Conservation (phyloP, 192 early-diverging fungal genomes). For the Rhizophagus prolifer region DNA sequence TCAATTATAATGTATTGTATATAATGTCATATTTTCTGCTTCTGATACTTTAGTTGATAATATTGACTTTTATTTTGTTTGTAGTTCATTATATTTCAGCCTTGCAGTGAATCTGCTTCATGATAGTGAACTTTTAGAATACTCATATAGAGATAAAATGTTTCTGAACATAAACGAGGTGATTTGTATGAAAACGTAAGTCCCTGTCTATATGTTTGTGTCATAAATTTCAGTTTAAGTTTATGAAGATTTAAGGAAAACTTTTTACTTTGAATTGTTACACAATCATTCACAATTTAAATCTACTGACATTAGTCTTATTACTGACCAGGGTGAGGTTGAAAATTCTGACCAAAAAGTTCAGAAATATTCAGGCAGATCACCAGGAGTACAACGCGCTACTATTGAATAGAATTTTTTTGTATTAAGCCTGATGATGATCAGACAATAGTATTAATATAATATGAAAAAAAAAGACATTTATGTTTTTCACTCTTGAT, state of each 20-base stretch:
- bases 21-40: neutral
- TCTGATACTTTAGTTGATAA: conserved; percentile 6
- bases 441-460: no score
- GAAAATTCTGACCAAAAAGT: neutral
- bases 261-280: no score
- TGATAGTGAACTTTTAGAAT: neutral
- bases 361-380: neutral
- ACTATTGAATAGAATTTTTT: no score
- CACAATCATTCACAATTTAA: no score
- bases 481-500: no score
- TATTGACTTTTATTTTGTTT: conserved; percentile 1
- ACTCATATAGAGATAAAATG: neutral
- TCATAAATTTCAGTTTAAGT: no score
- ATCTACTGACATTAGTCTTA: no score
- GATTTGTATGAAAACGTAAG: neutral
- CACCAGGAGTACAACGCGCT: neutral
- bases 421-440: no score
- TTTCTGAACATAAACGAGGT: neutral
- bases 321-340: neutral
- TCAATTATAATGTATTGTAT: conserved; percentile 17
- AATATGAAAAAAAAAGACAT: no score
- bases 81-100: conserved; percentile 14
- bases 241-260: no score
- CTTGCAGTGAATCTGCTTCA: conserved; percentile 4
- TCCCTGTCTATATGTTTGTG: neutral